Evolutionary conservation across 345 rosid species (phyloP).

Genomic region (Combretum micranthum): DNA sequence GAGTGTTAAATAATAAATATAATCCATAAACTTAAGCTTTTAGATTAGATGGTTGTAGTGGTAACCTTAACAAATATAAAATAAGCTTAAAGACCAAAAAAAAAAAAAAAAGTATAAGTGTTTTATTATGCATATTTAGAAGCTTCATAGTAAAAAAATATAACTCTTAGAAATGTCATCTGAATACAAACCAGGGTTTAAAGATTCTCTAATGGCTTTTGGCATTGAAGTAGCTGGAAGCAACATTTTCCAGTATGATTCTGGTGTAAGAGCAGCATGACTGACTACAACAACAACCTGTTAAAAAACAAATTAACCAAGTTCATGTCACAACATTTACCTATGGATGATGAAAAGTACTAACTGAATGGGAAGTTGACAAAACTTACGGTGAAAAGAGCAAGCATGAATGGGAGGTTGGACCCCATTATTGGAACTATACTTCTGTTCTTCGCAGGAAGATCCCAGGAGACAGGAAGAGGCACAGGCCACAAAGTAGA

Average conservation of each 20-base stretch:
- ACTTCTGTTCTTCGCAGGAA: not conserved
- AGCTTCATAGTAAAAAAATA: too few relatives aligned
- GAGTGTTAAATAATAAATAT: too few relatives aligned
- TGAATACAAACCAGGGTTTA: conserved; percentile 27
- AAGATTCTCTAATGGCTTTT: conserved; percentile 25
- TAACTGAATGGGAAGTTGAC: conserved; percentile 10
- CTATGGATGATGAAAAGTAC: too few relatives aligned
- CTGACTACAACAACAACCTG: conserved; percentile 38
- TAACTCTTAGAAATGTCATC: too few relatives aligned
- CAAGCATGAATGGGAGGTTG: conserved; percentile 17
- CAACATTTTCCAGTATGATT: conserved; percentile 45
- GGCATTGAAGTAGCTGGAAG: conserved; percentile 63
- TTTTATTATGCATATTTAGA: too few relatives aligned
- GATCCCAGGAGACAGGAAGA: not conserved
- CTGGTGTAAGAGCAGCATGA: conserved; percentile 43
- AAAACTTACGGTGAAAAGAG: conserved; percentile 22
- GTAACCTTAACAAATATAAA: too few relatives aligned
- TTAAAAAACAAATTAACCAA: conserved; percentile 6
- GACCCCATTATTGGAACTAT: conserved; percentile 22
- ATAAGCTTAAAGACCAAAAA: too few relatives aligned
- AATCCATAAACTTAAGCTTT: too few relatives aligned
- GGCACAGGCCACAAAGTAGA: too few relatives aligned
- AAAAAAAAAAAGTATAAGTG: too few relatives aligned
- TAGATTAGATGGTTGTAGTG: too few relatives aligned
- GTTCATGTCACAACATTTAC: too few relatives aligned